phyloP scores from a whole-genome alignment of 192 early-diverging fungal species.

The Chytriomyces hyalinus region DNA sequence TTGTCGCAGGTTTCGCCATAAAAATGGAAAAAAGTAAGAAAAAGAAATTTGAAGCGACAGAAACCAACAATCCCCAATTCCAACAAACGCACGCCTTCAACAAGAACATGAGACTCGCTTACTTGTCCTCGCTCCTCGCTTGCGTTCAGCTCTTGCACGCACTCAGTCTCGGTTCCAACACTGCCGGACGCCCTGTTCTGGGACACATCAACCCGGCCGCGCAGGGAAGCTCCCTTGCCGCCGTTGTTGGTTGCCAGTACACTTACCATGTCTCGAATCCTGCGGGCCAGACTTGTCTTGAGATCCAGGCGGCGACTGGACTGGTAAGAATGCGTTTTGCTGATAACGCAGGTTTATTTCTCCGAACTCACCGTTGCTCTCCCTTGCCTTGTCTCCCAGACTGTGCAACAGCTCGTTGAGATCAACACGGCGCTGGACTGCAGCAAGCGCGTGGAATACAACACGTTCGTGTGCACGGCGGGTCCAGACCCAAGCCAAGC shows the following conservation, averaged over 20 bases:
- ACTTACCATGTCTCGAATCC: background rate
- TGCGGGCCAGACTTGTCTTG: background rate
- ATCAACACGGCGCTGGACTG: conserved; percentile 18
- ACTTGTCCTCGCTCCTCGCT: background rate
- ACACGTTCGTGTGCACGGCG: conserved; percentile 10
- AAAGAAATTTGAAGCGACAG: background rate
- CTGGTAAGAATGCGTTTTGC: conserved; percentile 2
- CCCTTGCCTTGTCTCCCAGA: background rate
- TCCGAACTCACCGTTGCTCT: no score
- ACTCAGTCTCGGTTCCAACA: background rate
- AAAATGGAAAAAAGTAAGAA: background rate
- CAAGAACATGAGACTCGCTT: background rate
- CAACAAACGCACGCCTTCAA: background rate
- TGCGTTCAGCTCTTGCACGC: background rate
- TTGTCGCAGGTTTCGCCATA: background rate
- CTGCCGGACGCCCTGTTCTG: background rate
- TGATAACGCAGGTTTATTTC: background rate
- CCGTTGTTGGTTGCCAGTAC: background rate
- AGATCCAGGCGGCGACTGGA: conserved; percentile 19
- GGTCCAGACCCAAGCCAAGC: background rate
- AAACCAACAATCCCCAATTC: background rate
- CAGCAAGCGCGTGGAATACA: background rate
- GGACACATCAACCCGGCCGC: conserved; percentile 3
- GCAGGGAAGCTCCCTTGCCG: conserved; percentile 6
- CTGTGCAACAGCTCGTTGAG: background rate